These are phyloP conservation scores for Pichia sp. DNA, from an alignment of 1,139 yeast genomes.

Conservation along the genomic window DNA sequence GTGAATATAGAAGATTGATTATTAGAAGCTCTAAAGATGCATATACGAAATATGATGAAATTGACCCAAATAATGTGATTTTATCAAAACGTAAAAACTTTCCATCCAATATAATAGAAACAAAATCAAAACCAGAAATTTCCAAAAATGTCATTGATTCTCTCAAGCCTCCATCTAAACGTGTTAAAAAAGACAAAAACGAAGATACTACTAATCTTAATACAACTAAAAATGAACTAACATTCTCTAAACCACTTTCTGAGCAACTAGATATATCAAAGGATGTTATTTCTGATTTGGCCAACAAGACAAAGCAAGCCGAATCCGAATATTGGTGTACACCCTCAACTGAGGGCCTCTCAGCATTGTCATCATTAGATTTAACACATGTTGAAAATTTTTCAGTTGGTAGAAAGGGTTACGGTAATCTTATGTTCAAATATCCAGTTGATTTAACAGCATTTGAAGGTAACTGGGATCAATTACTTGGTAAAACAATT, in stretches of 20 bases:
- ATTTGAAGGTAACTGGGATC: slow-evolving; percentile 37
- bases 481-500: slow-evolving; percentile 53
- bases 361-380: slow-evolving; percentile 42
- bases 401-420: slow-evolving; percentile 68
- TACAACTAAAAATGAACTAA: slow-evolving; percentile 1
- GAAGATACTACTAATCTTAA: no score
- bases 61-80: slow-evolving; percentile 26
- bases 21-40: slow-evolving; percentile 23
- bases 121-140: background rate
- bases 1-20: slow-evolving; percentile 21
- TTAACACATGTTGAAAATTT: slow-evolving; percentile 59
- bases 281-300: background rate
- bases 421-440: slow-evolving; percentile 69
- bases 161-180: slow-evolving; percentile 18
- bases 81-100: slow-evolving; percentile 6
- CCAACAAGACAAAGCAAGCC: background rate
- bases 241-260: slow-evolving; percentile 13
- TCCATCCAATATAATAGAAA: no score
- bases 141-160: slow-evolving; percentile 10
- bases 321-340: slow-evolving; percentile 70
- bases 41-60: slow-evolving; percentile 23
- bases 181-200: slow-evolving; percentile 13
- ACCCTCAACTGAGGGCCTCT: slow-evolving; percentile 57
- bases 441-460: slow-evolving; percentile 67
- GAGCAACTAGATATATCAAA: slow-evolving; percentile 5